Evolutionary conservation across 2,329 filamentous ascomycete species (phyloP).

Genomic region (Pseudocercospora ulei): DNA sequence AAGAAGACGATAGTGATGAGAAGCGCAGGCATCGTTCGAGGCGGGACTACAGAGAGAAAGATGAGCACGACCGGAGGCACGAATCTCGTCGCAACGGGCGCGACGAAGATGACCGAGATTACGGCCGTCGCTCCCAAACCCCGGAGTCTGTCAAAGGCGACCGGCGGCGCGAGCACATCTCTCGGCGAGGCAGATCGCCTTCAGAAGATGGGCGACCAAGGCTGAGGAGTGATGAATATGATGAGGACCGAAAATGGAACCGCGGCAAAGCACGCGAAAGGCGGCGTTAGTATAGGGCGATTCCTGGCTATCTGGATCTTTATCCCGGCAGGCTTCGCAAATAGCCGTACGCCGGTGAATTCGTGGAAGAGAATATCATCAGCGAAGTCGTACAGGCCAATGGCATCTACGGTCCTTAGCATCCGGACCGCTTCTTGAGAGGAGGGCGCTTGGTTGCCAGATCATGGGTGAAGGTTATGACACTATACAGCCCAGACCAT

Average conservation of each 20-base stretch:
- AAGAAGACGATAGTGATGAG: conserved; percentile 1
- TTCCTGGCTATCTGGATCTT: background rate
- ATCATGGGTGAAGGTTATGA: no score
- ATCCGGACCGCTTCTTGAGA: no score
- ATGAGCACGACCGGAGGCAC: background rate
- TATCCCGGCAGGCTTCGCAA: background rate
- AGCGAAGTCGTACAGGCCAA: no score
- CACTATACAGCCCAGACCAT: no score
- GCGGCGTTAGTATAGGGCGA: background rate
- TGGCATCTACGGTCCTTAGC: no score
- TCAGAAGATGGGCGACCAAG: background rate
- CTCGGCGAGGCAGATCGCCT: background rate
- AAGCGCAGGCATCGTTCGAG: conserved; percentile 3
- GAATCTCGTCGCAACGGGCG: background rate
- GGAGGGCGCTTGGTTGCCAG: no score
- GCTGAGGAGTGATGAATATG: background rate
- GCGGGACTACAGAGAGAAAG: background rate
- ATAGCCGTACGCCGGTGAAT: background rate
- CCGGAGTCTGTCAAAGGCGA: background rate
- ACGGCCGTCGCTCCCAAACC: background rate
- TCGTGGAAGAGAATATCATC: no score
- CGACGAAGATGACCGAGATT: background rate
- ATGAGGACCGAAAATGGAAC: background rate
- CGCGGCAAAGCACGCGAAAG: background rate
- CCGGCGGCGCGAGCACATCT: background rate